Evolutionary conservation across 306 rosid genomes (phyloP), one percentile per base, ranked within the genome.

Genomic region (Leucaena leucocephala): DNA sequence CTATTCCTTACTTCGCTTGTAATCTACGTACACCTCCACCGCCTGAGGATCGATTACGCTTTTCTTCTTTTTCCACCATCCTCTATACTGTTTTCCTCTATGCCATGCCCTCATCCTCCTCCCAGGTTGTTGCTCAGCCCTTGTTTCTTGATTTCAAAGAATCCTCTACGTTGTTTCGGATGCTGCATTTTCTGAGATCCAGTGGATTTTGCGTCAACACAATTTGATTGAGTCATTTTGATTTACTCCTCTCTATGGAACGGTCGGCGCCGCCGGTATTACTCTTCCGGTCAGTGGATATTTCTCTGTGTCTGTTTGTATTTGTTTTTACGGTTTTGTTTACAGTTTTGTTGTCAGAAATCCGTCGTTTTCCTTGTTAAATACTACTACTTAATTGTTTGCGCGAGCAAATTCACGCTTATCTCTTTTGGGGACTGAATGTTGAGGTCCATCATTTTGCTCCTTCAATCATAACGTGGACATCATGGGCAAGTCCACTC

Each of bases 1-100:
- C 79, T 82, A 84, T 84, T 88, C 88, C 54, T 83, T 88, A 58
- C 91, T 90, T 90, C 86, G 82, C 92, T 82, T 88, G 36, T 66
- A 85, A 84, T 81, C 88, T 77, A 90, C 88, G 84, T 78, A 44
- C 54, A 65, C 74, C 76, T 34, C 74, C 34, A 61, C 78, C 35
- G 61, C 62, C 75, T 43, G 14, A n/a, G 16, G 21, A 13, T 74
- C 80, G 64, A 77, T 75, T 62, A 90, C 88, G 84, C 80, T 52
- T 80, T 71, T 88, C 83, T 86, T 91, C 91, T 81, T 81, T 74
- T 40, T 84, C 27, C 76, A 87, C 86, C 85, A 27, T 27, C 27
- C 27, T 27, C 27, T 27, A 27, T 27, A 27, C 27, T 27, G 27
- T 52, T 76, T 75, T 38, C 65, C 70, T 33, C 48, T 74, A 43